Evolutionary conservation across 1,284 basidiomycete genomes (phyloP), one percentile per base, ranked within the genome.

Genomic region (Pseudomicrostroma phylloplanum): DNA sequence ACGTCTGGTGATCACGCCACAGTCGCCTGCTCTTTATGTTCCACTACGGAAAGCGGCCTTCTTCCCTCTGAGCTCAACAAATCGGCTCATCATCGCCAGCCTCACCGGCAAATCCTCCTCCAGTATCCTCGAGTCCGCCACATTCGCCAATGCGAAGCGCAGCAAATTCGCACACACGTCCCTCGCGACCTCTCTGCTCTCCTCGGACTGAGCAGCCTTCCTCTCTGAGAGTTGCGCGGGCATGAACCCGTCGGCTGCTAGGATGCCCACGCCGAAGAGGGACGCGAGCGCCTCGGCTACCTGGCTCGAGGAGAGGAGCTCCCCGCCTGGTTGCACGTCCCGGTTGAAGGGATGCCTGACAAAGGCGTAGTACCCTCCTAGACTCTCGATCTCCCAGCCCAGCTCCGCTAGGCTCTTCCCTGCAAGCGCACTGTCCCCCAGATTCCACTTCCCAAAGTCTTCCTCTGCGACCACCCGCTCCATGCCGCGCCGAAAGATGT

Each of bases 341-440:
- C 21, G 51, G n/a, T 25, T 30, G 41, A 71, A 75, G 6, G 73
- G 73, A 53, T 72, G 72, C 6, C 56, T 21, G 13, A 80, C 62
- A 46, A 71, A 80, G 7, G 69, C 79, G 63, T 80, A 81, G 64
- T 81, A 81, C 0, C 63, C 79, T 0, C 74, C 78, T 0, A 71
- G 64, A 4, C 71, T 71, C 19, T 70, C 71, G 3, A 80, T 70
- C 23, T 71, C 51, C 80, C 80, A 81, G 0, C 77, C 76, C 53
- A 70, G 64, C 15, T 68, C 66, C 13, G 60, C 56, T 2, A 68
- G 62, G 9, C 65, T 68, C 36, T 60, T 64, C 9, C 30, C 30
- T 9, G 30, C 30, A 36, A 36, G 30, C 30, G 30, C 30, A 8
- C 57, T 66, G 19, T 49, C 25, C 4, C 30, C 51, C 26, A 42